Percentiles rank a stretch among this genome's conserved stretches.
These are phyloP conservation scores for Peterozyma xylosa DNA, from an alignment of 805 yeast species.

Conservation along the genomic window DNA sequence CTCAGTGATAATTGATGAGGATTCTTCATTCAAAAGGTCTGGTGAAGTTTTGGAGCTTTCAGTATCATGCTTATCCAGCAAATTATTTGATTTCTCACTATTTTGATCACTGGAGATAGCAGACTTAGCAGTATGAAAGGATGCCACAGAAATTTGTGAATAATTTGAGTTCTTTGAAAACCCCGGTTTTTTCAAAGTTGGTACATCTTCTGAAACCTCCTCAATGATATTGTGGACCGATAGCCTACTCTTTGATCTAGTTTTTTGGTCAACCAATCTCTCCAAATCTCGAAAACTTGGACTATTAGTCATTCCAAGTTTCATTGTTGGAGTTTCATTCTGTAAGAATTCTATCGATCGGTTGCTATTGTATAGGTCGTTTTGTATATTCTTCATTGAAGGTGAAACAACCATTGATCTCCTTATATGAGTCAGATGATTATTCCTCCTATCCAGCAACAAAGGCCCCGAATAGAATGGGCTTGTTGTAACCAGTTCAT, in stretches of 20 bases:
- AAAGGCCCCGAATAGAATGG: constrained; percentile 7
- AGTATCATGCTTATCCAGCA: not conserved
- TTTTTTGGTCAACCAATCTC: constrained; percentile 21
- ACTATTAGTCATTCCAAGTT: constrained; percentile 23
- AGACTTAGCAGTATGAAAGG: constrained; percentile 23
- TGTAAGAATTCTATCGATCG: not conserved
- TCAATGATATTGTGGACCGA: constrained; percentile 2
- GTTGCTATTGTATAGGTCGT: constrained; percentile 2
- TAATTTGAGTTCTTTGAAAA: constrained; percentile 1
- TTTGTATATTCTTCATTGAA: constrained; percentile 19
- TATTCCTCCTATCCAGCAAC: constrained; percentile 7
- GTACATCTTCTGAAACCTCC: constrained; percentile 7
- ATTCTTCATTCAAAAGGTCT: too few relatives aligned
- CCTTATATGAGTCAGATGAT: constrained; percentile 21
- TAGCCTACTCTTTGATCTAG: constrained; percentile 6
- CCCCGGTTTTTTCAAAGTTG: not conserved
- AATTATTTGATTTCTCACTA: not conserved
- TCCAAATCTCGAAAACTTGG: constrained; percentile 28
- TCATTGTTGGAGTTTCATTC: constrained; percentile 21
- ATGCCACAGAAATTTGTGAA: constrained; percentile 15
- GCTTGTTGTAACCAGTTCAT: constrained; percentile 10
- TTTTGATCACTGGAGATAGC: not conserved
- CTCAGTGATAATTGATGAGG: not conserved
- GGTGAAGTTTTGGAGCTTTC: not conserved
- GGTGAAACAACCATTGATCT: constrained; percentile 24